Base-by-base conservation (phyloP, 352 stramenopile species). In the Phytophthora kernoviae region DNA sequence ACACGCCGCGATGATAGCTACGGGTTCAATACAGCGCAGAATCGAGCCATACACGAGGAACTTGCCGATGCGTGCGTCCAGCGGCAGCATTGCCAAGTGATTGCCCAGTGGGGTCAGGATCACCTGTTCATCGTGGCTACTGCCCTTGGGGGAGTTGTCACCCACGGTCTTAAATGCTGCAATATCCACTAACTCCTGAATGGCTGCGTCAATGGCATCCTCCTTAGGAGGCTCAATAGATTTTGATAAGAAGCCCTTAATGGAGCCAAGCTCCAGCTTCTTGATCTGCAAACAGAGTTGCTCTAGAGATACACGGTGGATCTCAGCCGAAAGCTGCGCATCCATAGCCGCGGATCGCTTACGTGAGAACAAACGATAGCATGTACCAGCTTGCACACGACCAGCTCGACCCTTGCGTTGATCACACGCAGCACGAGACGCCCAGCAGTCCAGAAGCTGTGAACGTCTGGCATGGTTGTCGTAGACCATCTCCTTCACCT, bases 91-190 rank as follows among this genome's bases (percentile, higher is more conserved):
- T 4, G 80, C 83, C 54, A 94, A 68, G 56, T 93, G 81, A 15
- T 83, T 83, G 2, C 98, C 98, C 0, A 99, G 75, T 12, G 96
- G 91, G 40, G 97, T 99, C 26, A 99, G 66, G 15, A 54, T 49
- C 14, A 91, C 79, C 40, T 88, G 60, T 54, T 90, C 81, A 20
- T 75, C 72, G 12, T 74, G 49, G n/a, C 54, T 68, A 12, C 32
- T 75, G 20, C 36, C 30, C 21, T 59, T 55, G 4, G 64, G 50
- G 14, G 59, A 65, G 4, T 68, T n/a, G 20, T 9, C 37, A 5
- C 5, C 27, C 34, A 84, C 62, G 5, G 36, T 60, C 53, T 76
- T 61, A 55, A 98, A 94, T 21, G 93, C 95, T 15, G 90, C 84
- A 30, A 98, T 96, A 33, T 88, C 79, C 5, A 94, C 68, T 10